Percentiles rank a stretch among this genome's conserved stretches.
Evolutionary conservation across 2,329 filamentous ascomycete species (phyloP).

Genomic region (Aspergillus fructus): DNA sequence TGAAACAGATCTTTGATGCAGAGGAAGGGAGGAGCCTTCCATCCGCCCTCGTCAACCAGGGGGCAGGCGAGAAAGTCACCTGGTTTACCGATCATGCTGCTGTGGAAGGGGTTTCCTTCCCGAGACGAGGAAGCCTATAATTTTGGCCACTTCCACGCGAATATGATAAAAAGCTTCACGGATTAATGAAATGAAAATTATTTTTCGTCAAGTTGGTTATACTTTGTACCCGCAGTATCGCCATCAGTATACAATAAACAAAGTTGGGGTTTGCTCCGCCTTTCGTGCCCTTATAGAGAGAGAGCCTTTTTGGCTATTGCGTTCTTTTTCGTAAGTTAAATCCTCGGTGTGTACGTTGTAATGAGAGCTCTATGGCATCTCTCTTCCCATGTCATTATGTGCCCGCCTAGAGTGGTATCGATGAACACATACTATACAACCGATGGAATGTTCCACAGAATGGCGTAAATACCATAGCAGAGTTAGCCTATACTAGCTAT

Average conservation of each 20-base stretch:
- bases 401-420: not conserved
- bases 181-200: not conserved
- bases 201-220: not conserved
- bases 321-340: too few relatives aligned
- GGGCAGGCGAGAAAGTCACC: constrained; percentile 78
- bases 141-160: not conserved
- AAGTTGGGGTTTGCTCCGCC: not conserved
- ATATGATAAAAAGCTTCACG: not conserved
- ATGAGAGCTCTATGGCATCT: too few relatives aligned
- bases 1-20: constrained; percentile 87
- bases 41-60: constrained; percentile 83
- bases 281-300: not conserved
- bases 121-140: constrained; percentile 68
- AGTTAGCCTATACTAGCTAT: not conserved
- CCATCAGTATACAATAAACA: not conserved
- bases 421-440: not conserved
- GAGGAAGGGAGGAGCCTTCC: constrained; percentile 73
- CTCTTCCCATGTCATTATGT: not conserved
- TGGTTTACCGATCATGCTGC: constrained; percentile 93
- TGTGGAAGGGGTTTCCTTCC: constrained; percentile 80
- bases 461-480: not conserved
- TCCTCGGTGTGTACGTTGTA: too few relatives aligned
- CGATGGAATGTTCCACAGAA: not conserved
- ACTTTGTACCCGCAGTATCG: not conserved
- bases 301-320: too few relatives aligned